Base-by-base conservation (phyloP, 495 filamentous ascomycete genomes). In the Extremus antarcticus region DNA sequence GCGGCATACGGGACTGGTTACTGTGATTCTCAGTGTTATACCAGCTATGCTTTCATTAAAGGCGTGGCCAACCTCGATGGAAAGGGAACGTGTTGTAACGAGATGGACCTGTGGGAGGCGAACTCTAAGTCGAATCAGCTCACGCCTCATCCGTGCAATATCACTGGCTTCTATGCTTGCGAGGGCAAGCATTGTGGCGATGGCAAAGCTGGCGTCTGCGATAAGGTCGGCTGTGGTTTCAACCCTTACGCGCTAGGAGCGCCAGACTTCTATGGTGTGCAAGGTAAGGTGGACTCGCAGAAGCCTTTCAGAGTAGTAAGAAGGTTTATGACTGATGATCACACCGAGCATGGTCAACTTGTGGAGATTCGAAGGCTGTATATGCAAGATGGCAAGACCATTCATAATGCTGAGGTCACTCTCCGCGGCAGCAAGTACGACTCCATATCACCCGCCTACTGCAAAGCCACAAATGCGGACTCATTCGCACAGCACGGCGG, bases 151-250 rank as follows among this genome's bases (percentile, higher is more conserved):
- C 73, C 82, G 4, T 87, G 84, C 72, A 73, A 70, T 58, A 72
- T 66, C 60, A 69, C 77, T 38, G 71, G 67, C 29, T 76, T 80
- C 61, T 75, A 74, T 53, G 69, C 77, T 58, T 88, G 85, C 71
- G 66, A 69, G 23, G 81, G 77, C 22, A 67, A 71, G 41, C 62
- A 70, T 21, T 86, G 83, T 57, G 29, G 29, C 13, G 29, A 35
- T 35, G 79, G 77, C 46, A 74, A 65, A 22, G 67, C 48, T 38
- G 78, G 76, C 50, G 75, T 78, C 51, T 90, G 86, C 65, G 87
- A 90, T 63, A 80, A 85, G 57, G 82, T 82, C 64, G 84, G 84
- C 53, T 90, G 86, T 69, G 85, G 87, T 65, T 87, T 84, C 79
- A 90, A 90, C 79, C 70, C 79, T 16, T 88, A 81, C 77, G 79